These are phyloP conservation scores for Parietichytrium sp. DNA, from an alignment of 108 stramenopile genomes.

Conservation along the genomic window DNA sequence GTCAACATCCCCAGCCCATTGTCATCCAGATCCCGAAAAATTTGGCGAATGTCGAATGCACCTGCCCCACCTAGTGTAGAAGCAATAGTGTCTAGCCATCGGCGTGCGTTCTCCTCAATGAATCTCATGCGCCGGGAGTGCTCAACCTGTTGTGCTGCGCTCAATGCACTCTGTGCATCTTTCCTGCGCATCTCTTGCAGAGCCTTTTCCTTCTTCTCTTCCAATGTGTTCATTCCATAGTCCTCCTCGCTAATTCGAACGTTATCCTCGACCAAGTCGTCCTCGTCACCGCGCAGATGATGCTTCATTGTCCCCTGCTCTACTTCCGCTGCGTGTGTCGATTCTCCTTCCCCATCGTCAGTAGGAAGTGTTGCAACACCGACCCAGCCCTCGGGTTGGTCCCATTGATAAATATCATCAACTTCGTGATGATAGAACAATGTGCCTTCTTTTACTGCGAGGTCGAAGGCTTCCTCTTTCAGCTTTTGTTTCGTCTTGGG, in stretches of 20 bases:
- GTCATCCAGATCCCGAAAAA: neutral
- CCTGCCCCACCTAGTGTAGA: neutral
- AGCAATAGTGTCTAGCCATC: slow-evolving; percentile 6
- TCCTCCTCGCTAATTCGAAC: neutral
- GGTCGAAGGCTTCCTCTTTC: slow-evolving; percentile 1
- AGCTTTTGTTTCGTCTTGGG: neutral
- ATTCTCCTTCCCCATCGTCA: neutral
- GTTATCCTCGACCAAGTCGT: neutral
- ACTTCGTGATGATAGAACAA: slow-evolving; percentile 17
- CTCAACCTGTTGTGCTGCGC: slow-evolving; percentile 22
- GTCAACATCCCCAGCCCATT: neutral
- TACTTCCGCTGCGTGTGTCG: neutral
- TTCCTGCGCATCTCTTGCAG: neutral
- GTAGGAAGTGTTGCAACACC: neutral
- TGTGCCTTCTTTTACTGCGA: neutral
- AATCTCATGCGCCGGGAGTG: slow-evolving; percentile 13
- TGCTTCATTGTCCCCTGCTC: neutral
- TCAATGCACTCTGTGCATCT: neutral
- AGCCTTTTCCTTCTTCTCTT: neutral
- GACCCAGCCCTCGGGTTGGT: slow-evolving; percentile 25
- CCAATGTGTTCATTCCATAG: neutral
- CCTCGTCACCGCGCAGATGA: slow-evolving; percentile 17
- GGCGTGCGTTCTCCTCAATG: slow-evolving; percentile 9
- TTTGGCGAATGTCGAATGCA: neutral
- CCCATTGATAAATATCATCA: slow-evolving; percentile 7